These are phyloP conservation scores for Helianthus annuus DNA, from an alignment of 129 eudicot species.

Conservation along the genomic window HanXRQr2.0-SUNRISE NC_035442.2:165059537-165060036, in stretches of 20 bases:
- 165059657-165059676: conserved; percentile 21
- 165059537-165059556: conserved; percentile 42
- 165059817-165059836: conserved; percentile 90
- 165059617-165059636: conserved; percentile 96
- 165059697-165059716: conserved; percentile 8
- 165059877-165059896: neutral
- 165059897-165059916: too few relatives aligned
- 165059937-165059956: neutral
- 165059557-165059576: conserved; percentile 81
- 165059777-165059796: conserved; percentile 95
- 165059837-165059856: neutral
- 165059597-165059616: conserved; percentile 91
- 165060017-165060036: conserved; percentile 93
- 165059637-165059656: conserved; percentile 94
- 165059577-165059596: conserved; percentile 93
- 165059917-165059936: neutral
- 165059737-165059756: conserved; percentile 97
- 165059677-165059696: neutral
- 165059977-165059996: conserved; percentile 81
- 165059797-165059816: conserved; percentile 96
- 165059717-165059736: neutral
- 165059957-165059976: conserved; percentile 55
- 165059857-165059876: neutral
- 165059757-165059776: conserved; percentile 94
- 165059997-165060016: conserved; percentile 85